Conservation (phyloP, 2,329 filamentous ascomycete genomes). For the Fusarium proliferatum region DNA sequence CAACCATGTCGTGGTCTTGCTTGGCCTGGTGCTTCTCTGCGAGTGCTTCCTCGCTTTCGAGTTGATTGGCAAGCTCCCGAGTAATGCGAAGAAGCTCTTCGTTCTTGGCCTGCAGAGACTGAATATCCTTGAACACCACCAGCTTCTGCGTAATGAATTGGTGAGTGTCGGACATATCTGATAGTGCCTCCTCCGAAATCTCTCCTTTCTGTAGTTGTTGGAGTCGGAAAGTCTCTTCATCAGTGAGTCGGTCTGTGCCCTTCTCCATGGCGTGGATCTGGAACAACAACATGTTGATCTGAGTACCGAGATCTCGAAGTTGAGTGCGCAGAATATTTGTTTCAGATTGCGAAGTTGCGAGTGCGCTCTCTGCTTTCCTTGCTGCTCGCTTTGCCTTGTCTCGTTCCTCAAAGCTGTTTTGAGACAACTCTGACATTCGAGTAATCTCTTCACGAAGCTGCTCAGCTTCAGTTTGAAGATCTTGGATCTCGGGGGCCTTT, state of each 20-base stretch:
- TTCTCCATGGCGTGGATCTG: slow-evolving; percentile 86
- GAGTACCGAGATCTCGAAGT: slow-evolving; percentile 86
- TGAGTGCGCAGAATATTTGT: slow-evolving; percentile 84
- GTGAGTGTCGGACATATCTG: slow-evolving; percentile 85
- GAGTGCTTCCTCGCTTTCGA: slow-evolving; percentile 90
- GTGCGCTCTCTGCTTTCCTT: slow-evolving; percentile 80
- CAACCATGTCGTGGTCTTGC: slow-evolving; percentile 77
- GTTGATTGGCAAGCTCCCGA: slow-evolving; percentile 84
- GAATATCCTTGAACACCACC: slow-evolving; percentile 88
- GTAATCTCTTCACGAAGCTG: slow-evolving; percentile 83
- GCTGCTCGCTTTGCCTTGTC: slow-evolving; percentile 82
- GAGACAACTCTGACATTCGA: slow-evolving; percentile 85
- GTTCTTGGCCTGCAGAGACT: slow-evolving; percentile 89
- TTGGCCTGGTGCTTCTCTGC: slow-evolving; percentile 71
- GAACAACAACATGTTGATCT: slow-evolving; percentile 90
- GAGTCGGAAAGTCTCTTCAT: slow-evolving; percentile 79
- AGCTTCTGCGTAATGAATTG: slow-evolving; percentile 89
- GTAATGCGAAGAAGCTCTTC: slow-evolving; percentile 84
- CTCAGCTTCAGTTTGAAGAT: slow-evolving; percentile 83
- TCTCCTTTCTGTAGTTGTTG: slow-evolving; percentile 83
- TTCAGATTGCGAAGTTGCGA: slow-evolving; percentile 73
- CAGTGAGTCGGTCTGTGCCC: slow-evolving; percentile 76
- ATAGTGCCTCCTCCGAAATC: slow-evolving; percentile 74
- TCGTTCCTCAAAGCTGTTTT: slow-evolving; percentile 83
- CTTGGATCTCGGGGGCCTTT: slow-evolving; percentile 87